Evolutionary conservation across 1,139 yeast genomes (phyloP), one percentile per base, ranked within the genome.

Genomic region (Candida pseudoviswanathii): DNA sequence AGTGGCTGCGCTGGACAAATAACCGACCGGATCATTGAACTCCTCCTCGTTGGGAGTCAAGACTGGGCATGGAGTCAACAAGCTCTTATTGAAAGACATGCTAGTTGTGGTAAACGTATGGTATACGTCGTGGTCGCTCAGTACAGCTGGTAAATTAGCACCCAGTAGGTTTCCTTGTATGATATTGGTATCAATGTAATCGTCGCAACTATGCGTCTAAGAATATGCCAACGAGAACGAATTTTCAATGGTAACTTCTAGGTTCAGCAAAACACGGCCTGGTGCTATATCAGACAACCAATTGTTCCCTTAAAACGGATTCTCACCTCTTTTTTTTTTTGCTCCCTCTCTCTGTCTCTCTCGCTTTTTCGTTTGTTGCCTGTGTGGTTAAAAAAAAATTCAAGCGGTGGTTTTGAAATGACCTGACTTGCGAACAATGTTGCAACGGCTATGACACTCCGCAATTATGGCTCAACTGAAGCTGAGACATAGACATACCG

Each of bases 1-100:
- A 3, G 83, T 68, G 44, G 75, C 77, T 0, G 75, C 69, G 24
- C 82, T 71, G 1, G 87, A 81, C 31, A 87, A 66, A 59, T 81
- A 87, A 3, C 67, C 70, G 41, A 86, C 82, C 0, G 94, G 94
- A 58, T 83, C 78, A 3, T 58, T 61, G 59, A 87, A 85, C 62
- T 87, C 85, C 26, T 66, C 73, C 27, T 61, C 65, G 1, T 80
- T 65, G 0, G 92, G 94, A 33, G 63, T 65, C 21, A 86, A 67
- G 5, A 79, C 73, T 9, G 92, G 91, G 46, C 87, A 83, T 25
- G 75, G 72, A 27, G 57, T 60, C 34, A 71, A 59, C 41, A 63
- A 56, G 27, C 53, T 54, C 54, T 68, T 69, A 53, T 68, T 63
- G 49, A 68, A 70, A 34, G 48, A 26, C 46, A 51, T 44, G 21